Conservation (phyloP, 495 filamentous ascomycete species). For the Daldinia vernicosa region DNA sequence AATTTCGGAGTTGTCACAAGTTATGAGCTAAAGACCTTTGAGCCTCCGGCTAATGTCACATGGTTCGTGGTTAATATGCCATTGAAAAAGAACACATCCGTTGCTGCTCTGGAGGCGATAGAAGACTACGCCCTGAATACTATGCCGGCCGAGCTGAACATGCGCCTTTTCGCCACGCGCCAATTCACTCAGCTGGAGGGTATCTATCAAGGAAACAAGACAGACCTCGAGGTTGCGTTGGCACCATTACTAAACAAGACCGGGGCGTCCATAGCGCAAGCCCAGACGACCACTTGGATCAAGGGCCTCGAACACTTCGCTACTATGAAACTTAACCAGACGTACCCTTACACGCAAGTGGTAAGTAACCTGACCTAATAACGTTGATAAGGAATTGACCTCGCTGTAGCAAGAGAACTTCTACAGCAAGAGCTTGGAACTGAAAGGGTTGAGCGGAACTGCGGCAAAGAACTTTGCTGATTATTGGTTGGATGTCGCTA, state of each 20-base stretch:
- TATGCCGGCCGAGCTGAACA: slow-evolving; percentile 57
- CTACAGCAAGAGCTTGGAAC: slow-evolving; percentile 56
- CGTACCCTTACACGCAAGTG: slow-evolving; percentile 51
- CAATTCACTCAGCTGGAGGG: slow-evolving; percentile 55
- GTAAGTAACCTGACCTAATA: slow-evolving; percentile 34
- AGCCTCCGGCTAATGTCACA: slow-evolving; percentile 52
- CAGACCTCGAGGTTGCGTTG: slow-evolving; percentile 47
- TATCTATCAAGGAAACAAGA: slow-evolving; percentile 51
- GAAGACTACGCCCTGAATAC: slow-evolving; percentile 50
- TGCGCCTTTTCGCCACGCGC: slow-evolving; percentile 54
- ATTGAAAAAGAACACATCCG: slow-evolving; percentile 48
- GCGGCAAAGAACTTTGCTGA: slow-evolving; percentile 49
- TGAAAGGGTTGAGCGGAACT: slow-evolving; percentile 47
- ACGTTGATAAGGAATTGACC: slow-evolving; percentile 21
- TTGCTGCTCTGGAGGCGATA: slow-evolving; percentile 48
- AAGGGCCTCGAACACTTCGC: slow-evolving; percentile 54
- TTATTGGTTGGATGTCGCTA: slow-evolving; percentile 54
- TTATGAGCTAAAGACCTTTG: slow-evolving; percentile 56
- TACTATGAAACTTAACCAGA: slow-evolving; percentile 53
- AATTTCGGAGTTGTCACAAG: slow-evolving; percentile 55
- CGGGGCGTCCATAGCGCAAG: slow-evolving; percentile 43
- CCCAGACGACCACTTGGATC: slow-evolving; percentile 54
- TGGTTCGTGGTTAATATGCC: slow-evolving; percentile 51
- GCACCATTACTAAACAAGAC: slow-evolving; percentile 50
- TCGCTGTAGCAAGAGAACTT: slow-evolving; percentile 54